Conservation (phyloP, 805 yeast species). For the Yamadazyma paraphyllophila region DNA sequence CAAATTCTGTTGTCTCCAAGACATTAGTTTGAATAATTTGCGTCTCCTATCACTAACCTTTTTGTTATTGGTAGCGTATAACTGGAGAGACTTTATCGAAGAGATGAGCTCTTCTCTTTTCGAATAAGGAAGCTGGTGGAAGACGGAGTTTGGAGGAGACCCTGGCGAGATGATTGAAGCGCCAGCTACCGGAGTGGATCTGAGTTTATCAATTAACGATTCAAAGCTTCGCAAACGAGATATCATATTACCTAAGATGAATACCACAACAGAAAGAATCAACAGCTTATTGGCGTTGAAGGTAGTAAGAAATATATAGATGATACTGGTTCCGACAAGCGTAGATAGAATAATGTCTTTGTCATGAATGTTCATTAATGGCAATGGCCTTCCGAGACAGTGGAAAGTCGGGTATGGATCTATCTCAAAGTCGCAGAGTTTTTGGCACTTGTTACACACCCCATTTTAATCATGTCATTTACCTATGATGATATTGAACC, state of each 20-base stretch:
- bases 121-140: constrained; percentile 7
- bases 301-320: constrained; percentile 20
- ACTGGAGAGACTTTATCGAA: constrained; percentile 48
- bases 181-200: not conserved
- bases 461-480: constrained; percentile 4
- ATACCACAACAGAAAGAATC: constrained; percentile 28
- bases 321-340: constrained; percentile 15
- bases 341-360: constrained; percentile 18
- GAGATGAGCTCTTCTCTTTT: constrained; percentile 27
- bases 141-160: constrained; percentile 1
- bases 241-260: constrained; percentile 32
- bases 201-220: constrained; percentile 4
- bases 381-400: not conserved
- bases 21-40: constrained; percentile 44
- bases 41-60: constrained; percentile 47
- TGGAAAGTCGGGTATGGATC: not conserved
- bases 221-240: constrained; percentile 15
- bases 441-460: too few species aligned
- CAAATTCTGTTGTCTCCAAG: constrained; percentile 55
- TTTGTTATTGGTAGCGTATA: constrained; percentile 39
- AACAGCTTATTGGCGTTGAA: constrained; percentile 21
- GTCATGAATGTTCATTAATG: constrained; percentile 15
- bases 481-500: constrained; percentile 45
- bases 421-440: not conserved
- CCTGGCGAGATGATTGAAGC: not conserved